Evolutionary conservation across 1,139 yeast species (phyloP), one percentile per base, ranked within the genome.

Genomic region (Blastobotrys malaysiensis): DNA sequence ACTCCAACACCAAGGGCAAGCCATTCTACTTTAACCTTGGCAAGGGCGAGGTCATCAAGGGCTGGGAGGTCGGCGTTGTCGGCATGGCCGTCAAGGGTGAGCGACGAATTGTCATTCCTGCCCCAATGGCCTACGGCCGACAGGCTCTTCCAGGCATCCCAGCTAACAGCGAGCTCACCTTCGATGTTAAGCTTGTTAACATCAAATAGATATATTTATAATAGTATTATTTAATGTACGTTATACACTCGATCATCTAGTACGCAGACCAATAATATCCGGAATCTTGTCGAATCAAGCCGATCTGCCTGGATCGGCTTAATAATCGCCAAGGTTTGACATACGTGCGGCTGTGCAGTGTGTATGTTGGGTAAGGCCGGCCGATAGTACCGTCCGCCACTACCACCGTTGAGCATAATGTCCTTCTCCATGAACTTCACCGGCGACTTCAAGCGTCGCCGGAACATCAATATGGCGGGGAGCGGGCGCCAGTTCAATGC

Each of bases 31-130:
- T 93, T 76, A 83, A 82, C 62, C 82, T 93, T 65, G 99, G 99
- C 67, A 88, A 87, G 73, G 99, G 99, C 69, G 98, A 95, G 76
- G 97, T 96, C 68, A 95, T 95, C 78, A 89, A 88, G 75, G 99
- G 98, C 61, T 93, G 96, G 86, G 99, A 93, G 72, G 80, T 91
- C 67, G 99, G 99, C 79, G 95, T 93, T 66, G 89, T 91, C 56
- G 99, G 99, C 72, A 91, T 95, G 98, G 84, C 96, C 59, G 96
- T 89, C 70, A 97, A 97, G 66, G 99, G 99, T 69, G 99, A 95
- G 80, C 90, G 99, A 81, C 86, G 99, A 78, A 90, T 95, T 62
- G 80, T 89, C 60, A 88, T 95, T 64, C 99, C 99, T 64, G 85
- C 99, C 56, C 82, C 93, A 69, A 88, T 88, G 84, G 99, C 97